A percentile compares a stretch with the other conserved stretches of the same genome.
Evolutionary conservation across 495 filamentous ascomycete genomes (phyloP).

Genomic region (Hypoxylon cercidicola): DNA sequence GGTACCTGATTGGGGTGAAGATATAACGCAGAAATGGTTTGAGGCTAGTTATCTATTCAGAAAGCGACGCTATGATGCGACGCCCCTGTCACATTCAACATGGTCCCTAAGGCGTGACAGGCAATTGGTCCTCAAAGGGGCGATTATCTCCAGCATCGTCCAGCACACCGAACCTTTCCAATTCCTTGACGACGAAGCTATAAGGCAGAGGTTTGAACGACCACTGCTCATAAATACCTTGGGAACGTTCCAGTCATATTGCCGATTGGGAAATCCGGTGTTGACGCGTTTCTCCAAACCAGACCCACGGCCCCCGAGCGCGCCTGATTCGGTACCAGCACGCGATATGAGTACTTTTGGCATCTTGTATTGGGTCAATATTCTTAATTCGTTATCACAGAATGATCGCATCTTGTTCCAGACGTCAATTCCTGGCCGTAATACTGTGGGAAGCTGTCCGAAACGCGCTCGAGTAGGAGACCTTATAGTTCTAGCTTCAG

Average conservation of each 20-base stretch:
- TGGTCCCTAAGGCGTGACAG: background rate
- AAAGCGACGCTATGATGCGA: conserved; percentile 11
- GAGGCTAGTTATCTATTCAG: conserved; percentile 5
- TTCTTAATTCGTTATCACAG: conserved; percentile 4
- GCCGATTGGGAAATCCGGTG: conserved; percentile 1
- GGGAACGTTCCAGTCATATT: conserved; percentile 1
- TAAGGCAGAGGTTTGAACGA: conserved; percentile 3
- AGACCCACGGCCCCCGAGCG: background rate
- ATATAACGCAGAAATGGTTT: conserved; percentile 13
- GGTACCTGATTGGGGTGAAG: conserved; percentile 10
- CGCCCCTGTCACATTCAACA: background rate
- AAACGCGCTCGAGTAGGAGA: conserved; percentile 1
- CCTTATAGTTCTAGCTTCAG: conserved; percentile 7
- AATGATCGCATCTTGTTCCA: conserved; percentile 3
- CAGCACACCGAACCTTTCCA: conserved; percentile 5
- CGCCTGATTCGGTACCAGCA: background rate
- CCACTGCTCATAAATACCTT: background rate
- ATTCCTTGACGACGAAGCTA: conserved; percentile 10
- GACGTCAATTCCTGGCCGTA: background rate
- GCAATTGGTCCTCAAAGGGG: conserved; percentile 6
- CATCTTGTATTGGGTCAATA: conserved; percentile 3
- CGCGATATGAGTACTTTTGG: conserved; percentile 3
- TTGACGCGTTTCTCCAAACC: conserved; percentile 8
- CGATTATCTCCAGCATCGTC: conserved; percentile 10
- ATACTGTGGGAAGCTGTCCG: conserved; percentile 4